phyloP scores from a whole-genome alignment of 106 monocot species.

The Allium sativum region DNA sequence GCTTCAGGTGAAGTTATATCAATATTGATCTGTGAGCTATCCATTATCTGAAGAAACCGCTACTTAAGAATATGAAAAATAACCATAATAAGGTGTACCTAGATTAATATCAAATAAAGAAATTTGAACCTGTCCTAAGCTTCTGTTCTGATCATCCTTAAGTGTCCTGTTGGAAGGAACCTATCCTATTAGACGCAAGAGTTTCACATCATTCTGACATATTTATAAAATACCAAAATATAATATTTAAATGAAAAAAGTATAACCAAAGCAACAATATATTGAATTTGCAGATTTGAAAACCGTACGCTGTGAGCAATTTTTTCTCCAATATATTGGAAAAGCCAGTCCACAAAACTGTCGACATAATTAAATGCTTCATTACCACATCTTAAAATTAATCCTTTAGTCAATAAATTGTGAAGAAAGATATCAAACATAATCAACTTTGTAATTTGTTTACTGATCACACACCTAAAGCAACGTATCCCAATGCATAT shows the following conservation, averaged over 20 bases:
- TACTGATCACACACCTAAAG: conserved; percentile 40
- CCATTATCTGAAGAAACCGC: conserved; percentile 49
- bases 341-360: conserved; percentile 74
- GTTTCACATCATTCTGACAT: neutral
- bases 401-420: conserved; percentile 2
- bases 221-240: neutral
- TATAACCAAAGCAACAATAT: too few species aligned
- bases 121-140: conserved; percentile 50
- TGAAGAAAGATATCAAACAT: neutral
- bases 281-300: too few species aligned
- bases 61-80: neutral
- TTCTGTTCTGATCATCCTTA: conserved; percentile 40
- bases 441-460: too few species aligned
- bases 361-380: conserved; percentile 72
- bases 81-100: conserved; percentile 1
- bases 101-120: neutral
- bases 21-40: conserved; percentile 75
- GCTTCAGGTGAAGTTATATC: conserved; percentile 96
- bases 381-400: conserved; percentile 46
- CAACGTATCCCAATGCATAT: conserved; percentile 88
- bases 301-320: conserved; percentile 13
- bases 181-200: conserved; percentile 32
- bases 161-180: conserved; percentile 10
- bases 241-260: neutral
- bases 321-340: conserved; percentile 64